A percentile compares a stretch with the other conserved stretches of the same genome.
These are phyloP conservation scores for Trichoderma erinaceum DNA, from an alignment of 495 filamentous ascomycete species.

Conservation along the genomic window DNA sequence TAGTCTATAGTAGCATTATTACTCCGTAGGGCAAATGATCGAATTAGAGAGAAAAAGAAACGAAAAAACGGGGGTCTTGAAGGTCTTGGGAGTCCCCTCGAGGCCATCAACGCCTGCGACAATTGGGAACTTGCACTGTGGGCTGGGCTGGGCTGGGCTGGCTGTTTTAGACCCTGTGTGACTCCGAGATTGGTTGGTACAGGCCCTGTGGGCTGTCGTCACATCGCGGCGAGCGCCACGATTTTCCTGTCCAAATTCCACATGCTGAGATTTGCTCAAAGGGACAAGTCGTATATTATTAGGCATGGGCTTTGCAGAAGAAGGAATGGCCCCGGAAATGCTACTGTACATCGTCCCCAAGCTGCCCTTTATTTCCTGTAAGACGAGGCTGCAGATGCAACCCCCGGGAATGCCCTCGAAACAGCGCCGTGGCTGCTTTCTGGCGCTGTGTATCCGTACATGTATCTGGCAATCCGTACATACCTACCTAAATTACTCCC, in stretches of 20 bases:
- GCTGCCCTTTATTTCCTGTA: background rate
- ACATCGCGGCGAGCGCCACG: constrained; percentile 1
- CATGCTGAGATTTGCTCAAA: background rate
- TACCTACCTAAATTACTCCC: too few species aligned
- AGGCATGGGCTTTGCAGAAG: background rate
- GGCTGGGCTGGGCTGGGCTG: background rate
- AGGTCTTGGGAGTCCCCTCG: too few species aligned
- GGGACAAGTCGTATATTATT: too few species aligned
- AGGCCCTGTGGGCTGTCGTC: background rate
- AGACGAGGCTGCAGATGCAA: background rate
- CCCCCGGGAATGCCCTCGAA: background rate
- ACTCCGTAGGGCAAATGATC: too few species aligned
- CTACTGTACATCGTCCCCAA: background rate
- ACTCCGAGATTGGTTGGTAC: constrained; percentile 9
- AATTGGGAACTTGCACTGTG: too few species aligned
- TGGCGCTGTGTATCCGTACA: background rate
- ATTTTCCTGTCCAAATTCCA: background rate
- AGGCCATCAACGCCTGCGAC: too few species aligned
- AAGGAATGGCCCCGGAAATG: background rate
- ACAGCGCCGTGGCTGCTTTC: background rate
- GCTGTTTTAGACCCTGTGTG: constrained; percentile 13
- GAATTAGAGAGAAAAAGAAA: too few species aligned
- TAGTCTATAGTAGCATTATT: too few species aligned
- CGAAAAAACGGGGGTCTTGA: too few species aligned
- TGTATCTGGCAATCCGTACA: background rate